Percentiles rank a stretch among this genome's conserved stretches.
Evolutionary conservation across 495 filamentous ascomycete species (phyloP).

Genomic region (Hypomontagnella monticulosa): DNA sequence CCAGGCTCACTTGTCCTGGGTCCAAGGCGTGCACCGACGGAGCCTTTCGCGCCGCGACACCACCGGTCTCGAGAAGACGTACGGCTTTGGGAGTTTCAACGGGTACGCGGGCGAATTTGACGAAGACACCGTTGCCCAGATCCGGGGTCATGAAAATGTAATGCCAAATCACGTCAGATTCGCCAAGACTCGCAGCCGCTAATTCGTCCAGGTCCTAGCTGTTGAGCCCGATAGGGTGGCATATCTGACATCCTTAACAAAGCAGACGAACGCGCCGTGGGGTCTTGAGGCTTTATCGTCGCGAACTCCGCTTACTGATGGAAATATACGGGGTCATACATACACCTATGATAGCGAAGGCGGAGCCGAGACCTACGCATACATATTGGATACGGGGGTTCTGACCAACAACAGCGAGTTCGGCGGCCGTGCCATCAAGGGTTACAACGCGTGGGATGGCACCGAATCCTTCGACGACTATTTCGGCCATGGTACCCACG

Average conservation of each 20-base stretch:
- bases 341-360: constrained; percentile 56
- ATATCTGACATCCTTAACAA: constrained; percentile 1
- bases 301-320: constrained; percentile 40
- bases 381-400: constrained; percentile 60
- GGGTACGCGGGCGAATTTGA: constrained; percentile 51
- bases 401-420: constrained; percentile 59
- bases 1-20: constrained; percentile 31
- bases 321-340: constrained; percentile 5
- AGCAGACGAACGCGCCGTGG: constrained; percentile 54
- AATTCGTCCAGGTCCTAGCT: constrained; percentile 16
- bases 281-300: constrained; percentile 55
- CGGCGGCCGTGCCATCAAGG: constrained; percentile 59
- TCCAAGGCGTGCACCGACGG: constrained; percentile 29
- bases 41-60: constrained; percentile 29
- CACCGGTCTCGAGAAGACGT: constrained; percentile 49
- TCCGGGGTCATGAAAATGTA: constrained; percentile 50
- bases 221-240: constrained; percentile 29
- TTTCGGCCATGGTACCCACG: constrained; percentile 53
- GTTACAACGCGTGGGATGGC: constrained; percentile 54
- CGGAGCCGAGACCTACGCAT: constrained; percentile 53
- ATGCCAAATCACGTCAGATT: not conserved
- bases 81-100: constrained; percentile 48
- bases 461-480: constrained; percentile 47
- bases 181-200: not conserved
- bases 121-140: constrained; percentile 47